Evolutionary conservation across 345 rosid genomes (phyloP).

Genomic region (Pugionium cornutum): DNA sequence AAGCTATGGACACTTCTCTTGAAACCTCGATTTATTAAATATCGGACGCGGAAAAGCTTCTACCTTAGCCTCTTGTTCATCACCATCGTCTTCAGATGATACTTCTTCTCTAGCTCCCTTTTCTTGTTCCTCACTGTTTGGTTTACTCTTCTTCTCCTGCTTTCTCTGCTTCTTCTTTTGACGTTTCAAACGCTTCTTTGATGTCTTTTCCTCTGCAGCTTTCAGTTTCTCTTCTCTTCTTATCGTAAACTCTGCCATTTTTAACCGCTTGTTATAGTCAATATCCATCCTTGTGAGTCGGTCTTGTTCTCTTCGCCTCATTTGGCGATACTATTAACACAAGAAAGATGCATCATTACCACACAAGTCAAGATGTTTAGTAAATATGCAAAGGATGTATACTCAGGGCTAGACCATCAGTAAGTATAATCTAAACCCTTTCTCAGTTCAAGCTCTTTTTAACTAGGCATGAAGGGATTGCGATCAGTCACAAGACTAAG

Average conservation of each 20-base stretch:
- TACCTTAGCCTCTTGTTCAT: constrained; percentile 48
- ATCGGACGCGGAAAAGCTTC: constrained; percentile 35
- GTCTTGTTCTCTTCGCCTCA: constrained; percentile 93
- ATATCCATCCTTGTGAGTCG: constrained; percentile 85
- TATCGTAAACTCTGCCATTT: constrained; percentile 63
- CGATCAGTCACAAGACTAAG: constrained; percentile 1
- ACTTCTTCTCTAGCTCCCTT: constrained; percentile 45
- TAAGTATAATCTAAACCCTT: no score
- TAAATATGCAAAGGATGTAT: background rate
- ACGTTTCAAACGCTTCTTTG: constrained; percentile 81
- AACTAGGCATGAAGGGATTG: background rate
- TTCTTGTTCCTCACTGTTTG: constrained; percentile 48
- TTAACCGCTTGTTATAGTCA: constrained; percentile 76
- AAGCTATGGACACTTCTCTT: constrained; percentile 28
- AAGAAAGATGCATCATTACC: constrained; percentile 11
- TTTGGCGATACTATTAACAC: constrained; percentile 78
- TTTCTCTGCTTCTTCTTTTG: constrained; percentile 80
- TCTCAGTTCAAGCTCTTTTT: background rate
- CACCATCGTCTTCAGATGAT: constrained; percentile 49
- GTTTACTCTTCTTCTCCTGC: constrained; percentile 64
- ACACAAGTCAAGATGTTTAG: background rate
- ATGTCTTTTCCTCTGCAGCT: constrained; percentile 79
- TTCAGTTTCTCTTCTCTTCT: constrained; percentile 85
- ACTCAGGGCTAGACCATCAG: no score
- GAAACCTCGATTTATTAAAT: constrained; percentile 29